phyloP scores from a whole-genome alignment of 768 basidiomycete species.

The Trametopsis cervina region DNA sequence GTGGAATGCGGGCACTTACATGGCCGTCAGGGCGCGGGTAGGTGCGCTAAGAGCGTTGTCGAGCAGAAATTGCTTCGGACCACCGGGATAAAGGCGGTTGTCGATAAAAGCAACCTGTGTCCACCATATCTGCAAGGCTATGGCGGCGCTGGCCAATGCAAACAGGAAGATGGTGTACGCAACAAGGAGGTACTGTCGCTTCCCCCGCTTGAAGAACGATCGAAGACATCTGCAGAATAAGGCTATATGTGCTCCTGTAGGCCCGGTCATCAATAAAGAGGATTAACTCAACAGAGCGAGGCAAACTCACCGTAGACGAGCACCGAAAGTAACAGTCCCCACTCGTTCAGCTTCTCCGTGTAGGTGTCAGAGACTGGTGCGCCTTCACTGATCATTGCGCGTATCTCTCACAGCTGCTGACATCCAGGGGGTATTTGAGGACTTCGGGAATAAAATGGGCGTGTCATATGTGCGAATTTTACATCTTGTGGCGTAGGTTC shows the following conservation, averaged over 20 bases:
- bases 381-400: neutral
- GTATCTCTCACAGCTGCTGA: no score
- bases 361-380: neutral
- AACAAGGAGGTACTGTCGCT: neutral
- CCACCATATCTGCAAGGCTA: slow-evolving; percentile 19
- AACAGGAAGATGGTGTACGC: slow-evolving; percentile 15
- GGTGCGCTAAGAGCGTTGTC: slow-evolving; percentile 12
- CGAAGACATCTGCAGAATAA: slow-evolving; percentile 3
- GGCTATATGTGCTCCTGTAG: slow-evolving; percentile 7
- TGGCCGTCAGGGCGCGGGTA: slow-evolving; percentile 18
- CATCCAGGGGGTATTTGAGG: no score
- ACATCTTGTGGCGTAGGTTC: no score
- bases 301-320: slow-evolving; percentile 9
- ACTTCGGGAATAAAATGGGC: no score
- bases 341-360: slow-evolving; percentile 7
- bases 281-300: no score
- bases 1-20: slow-evolving; percentile 14
- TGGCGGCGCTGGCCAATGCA: slow-evolving; percentile 12
- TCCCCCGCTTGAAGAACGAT: neutral
- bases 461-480: no score
- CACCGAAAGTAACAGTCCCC: slow-evolving; percentile 9
- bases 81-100: slow-evolving; percentile 15
- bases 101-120: slow-evolving; percentile 19
- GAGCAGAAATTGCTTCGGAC: slow-evolving; percentile 18
- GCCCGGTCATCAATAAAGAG: neutral